Conservation (phyloP, 1,284 basidiomycete genomes). For the Ustilago xerochloae region DNA sequence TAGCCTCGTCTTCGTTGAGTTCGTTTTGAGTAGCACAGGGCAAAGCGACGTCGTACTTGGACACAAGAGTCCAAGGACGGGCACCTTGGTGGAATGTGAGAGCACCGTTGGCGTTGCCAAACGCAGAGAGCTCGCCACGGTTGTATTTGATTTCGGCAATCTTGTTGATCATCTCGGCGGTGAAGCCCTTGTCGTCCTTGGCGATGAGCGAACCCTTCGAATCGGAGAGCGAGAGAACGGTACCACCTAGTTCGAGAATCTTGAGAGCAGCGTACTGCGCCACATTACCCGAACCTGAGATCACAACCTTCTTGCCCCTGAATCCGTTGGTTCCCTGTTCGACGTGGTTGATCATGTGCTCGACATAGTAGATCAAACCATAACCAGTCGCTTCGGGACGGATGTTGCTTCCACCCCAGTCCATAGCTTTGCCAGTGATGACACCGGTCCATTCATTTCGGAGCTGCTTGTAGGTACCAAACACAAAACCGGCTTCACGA, state of each 20-base stretch:
- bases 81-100: conserved; percentile 68
- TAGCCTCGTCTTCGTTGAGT: conserved; percentile 77
- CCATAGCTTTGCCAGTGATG: conserved; percentile 80
- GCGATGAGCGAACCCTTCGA: conserved; percentile 79
- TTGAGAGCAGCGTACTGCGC: conserved; percentile 83
- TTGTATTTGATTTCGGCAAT: conserved; percentile 75
- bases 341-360: conserved; percentile 73
- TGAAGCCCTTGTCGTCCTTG: conserved; percentile 70
- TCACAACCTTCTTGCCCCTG: conserved; percentile 75
- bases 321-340: conserved; percentile 67
- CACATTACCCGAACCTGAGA: conserved; percentile 79
- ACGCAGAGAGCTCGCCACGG: conserved; percentile 71
- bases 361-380: conserved; percentile 82
- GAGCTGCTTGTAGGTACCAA: conserved; percentile 75
- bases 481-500: conserved; percentile 54
- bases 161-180: conserved; percentile 68
- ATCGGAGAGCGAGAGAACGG: conserved; percentile 81
- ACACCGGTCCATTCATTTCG: conserved; percentile 81
- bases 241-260: conserved; percentile 81
- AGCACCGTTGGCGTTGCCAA: conserved; percentile 41
- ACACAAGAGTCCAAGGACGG: conserved; percentile 80
- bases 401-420: conserved; percentile 73
- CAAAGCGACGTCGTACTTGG: conserved; percentile 76
- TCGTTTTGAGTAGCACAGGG: conserved; percentile 85
- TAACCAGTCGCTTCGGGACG: conserved; percentile 72